Evolutionary conservation across 2,329 filamentous ascomycete genomes (phyloP), one percentile per base, ranked within the genome.

Genomic region (Aspergillus fischeri): DNA sequence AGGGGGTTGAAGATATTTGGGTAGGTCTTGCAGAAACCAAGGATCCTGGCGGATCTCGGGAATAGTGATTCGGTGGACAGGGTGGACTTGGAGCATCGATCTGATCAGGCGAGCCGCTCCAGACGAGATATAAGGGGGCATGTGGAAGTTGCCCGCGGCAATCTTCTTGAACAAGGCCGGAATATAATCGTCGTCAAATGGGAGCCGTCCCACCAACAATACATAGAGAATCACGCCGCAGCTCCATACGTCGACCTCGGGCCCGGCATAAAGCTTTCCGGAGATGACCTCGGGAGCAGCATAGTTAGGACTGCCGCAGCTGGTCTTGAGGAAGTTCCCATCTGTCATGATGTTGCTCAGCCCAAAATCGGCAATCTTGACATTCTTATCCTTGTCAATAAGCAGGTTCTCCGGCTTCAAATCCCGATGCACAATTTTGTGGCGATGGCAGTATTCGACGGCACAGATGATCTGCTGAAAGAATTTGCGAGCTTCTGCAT

Each of bases 331-430:
- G 72, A 99, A 99, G 73, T 99, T 99, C 27, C 94, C 94, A 72
- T 99, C 94, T 0, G 94, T 97, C 94, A 99, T 99, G 77, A 99
- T 99, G 73, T 99, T 99, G 80, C 93, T 97, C 56, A 99, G 81
- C 57, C 94, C 94, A 66, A 99, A 99, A 77, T 99, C 94, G 68
- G 94, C 94, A 78, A 99, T 99, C 80, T 99, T 99, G 77, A 99
- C 93, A 69, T 99, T 97, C 70, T 96, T 88, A 58, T 95, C 88
- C 63, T 95, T 91, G 76, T 99, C 94, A 52, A 99, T 86, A 47
- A 99, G 84, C 51, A 99, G 79, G 72, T 99, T 99, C 80, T 99
- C 94, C 9, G 94, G 94, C 75, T 99, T 99, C 61, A 99, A 79
- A 74, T 99, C 94, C 73, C 94, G 89, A 76, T 99, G 94, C 44